These are phyloP conservation scores for Globisporangium acanthophoron DNA, from an alignment of 352 stramenopile species.

Conservation along the genomic window DNA sequence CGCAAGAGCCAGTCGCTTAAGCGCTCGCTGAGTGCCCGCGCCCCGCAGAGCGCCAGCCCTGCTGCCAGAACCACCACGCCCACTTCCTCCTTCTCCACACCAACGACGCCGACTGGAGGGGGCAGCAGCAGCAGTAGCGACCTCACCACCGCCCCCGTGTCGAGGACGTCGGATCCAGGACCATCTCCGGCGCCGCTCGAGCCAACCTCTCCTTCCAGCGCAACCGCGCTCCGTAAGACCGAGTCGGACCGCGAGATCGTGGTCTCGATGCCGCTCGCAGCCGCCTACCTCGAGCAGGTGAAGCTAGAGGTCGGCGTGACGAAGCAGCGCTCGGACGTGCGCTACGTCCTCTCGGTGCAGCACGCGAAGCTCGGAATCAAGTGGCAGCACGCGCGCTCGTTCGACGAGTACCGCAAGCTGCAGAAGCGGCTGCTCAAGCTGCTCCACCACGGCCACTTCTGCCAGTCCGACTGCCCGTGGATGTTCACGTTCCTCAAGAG, in stretches of 20 bases:
- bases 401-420: slow-evolving; percentile 70
- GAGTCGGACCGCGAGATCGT: slow-evolving; percentile 23
- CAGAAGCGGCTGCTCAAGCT: slow-evolving; percentile 61
- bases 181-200: not conserved
- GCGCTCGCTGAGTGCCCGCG: not conserved
- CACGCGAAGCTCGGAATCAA: slow-evolving; percentile 24
- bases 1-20: slow-evolving; percentile 5
- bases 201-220: slow-evolving; percentile 10
- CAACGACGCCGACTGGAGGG: not conserved
- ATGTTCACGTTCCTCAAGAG: slow-evolving; percentile 70
- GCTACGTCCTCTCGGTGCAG: slow-evolving; percentile 54
- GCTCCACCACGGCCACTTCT: slow-evolving; percentile 70
- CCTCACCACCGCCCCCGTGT: not conserved
- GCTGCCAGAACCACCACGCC: not conserved
- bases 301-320: slow-evolving; percentile 34
- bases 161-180: slow-evolving; percentile 1
- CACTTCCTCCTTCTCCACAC: not conserved
- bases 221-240: slow-evolving; percentile 13
- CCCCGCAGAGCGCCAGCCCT: not conserved
- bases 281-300: slow-evolving; percentile 54
- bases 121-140: not conserved
- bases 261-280: slow-evolving; percentile 25
- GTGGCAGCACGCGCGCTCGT: slow-evolving; percentile 49
- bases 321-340: slow-evolving; percentile 47
- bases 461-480: slow-evolving; percentile 62